These are phyloP conservation scores for Trametes gibbosa DNA, from an alignment of 768 basidiomycete species.

Conservation along the genomic window DNA sequence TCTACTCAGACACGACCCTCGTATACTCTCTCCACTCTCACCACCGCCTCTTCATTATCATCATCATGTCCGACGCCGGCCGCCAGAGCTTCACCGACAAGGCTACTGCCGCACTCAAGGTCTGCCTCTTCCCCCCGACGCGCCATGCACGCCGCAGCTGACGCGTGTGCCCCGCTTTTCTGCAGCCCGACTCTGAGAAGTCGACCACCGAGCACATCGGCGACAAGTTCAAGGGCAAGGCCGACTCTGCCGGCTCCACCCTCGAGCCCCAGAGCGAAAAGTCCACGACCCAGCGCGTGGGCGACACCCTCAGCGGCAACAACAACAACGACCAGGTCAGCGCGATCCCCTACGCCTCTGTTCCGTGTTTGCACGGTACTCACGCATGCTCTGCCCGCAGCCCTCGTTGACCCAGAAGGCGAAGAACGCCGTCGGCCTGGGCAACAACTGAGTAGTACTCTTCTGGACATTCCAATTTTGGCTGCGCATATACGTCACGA, in stretches of 20 bases:
- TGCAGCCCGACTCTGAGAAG: conserved; percentile 37
- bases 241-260: conserved; percentile 31
- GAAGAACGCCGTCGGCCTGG: conserved; percentile 36
- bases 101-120: conserved; percentile 33
- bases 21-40: background rate
- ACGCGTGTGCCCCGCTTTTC: background rate
- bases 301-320: conserved; percentile 35
- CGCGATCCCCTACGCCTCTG: no score
- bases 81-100: conserved; percentile 37
- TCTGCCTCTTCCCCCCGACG: conserved; percentile 3
- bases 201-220: conserved; percentile 37
- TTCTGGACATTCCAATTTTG: no score
- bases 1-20: background rate
- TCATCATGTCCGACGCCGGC: conserved; percentile 34
- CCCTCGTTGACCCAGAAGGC: conserved; percentile 33
- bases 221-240: conserved; percentile 35
- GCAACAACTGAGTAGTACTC: conserved; percentile 21
- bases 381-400: background rate
- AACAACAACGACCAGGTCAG: conserved; percentile 27
- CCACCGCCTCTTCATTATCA: background rate
- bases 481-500: no score
- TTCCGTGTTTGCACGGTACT: background rate
- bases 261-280: conserved; percentile 34
- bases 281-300: conserved; percentile 33
- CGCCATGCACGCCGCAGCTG: background rate